These are phyloP conservation scores for Plasmodium inui DNA, from an alignment of 169 alveolate genomes.

Conservation along the genomic window DNA sequence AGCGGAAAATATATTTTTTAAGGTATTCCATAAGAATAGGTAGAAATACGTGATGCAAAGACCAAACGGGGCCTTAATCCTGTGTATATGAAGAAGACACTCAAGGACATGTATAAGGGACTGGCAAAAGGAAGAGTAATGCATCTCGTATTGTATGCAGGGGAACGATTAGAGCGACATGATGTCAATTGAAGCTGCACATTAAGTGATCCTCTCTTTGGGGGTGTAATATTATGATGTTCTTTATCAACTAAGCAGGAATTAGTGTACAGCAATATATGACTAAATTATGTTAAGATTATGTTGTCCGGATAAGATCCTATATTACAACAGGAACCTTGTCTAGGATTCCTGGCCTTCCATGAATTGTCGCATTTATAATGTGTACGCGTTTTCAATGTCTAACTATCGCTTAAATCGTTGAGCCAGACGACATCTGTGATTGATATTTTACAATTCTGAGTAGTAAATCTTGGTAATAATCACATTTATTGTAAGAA, in stretches of 20 bases:
- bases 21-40: not conserved
- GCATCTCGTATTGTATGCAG: not conserved
- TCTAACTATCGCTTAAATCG: not conserved
- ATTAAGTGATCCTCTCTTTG: not conserved
- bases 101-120: not conserved
- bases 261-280: not conserved
- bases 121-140: not conserved
- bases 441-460: conserved; percentile 39
- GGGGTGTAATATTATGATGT: not conserved
- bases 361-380: not conserved
- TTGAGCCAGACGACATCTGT: not conserved
- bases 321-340: not conserved
- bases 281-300: too few species aligned
- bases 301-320: not conserved
- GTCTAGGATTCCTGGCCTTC: not conserved
- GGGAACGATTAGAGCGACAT: not conserved
- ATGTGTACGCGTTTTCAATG: not conserved
- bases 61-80: not conserved
- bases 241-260: not conserved
- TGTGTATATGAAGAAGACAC: not conserved
- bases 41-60: not conserved
- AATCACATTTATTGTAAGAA: conserved; percentile 24
- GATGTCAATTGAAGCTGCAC: not conserved
- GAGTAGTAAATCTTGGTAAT: conserved; percentile 20
- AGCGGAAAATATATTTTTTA: not conserved